phyloP scores from a whole-genome alignment of 352 stramenopile species.

The Thraustotheca clavata region DNA sequence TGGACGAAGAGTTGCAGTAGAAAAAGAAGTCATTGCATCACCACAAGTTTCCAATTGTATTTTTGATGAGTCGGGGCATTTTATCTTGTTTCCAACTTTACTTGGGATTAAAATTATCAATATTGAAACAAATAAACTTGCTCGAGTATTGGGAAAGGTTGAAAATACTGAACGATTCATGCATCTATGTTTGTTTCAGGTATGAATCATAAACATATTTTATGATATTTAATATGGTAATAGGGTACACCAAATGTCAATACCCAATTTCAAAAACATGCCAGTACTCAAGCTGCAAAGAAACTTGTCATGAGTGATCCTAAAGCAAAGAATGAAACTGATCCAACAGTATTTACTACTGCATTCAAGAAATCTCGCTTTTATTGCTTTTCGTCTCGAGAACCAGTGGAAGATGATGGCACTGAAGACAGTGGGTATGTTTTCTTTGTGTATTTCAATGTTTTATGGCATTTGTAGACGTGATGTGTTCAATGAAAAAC shows the following conservation, averaged over 20 bases:
- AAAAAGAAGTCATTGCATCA: constrained; percentile 62
- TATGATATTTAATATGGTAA: constrained; percentile 80
- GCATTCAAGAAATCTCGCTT: constrained; percentile 92
- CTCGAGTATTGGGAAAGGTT: constrained; percentile 88
- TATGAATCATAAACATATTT: constrained; percentile 61
- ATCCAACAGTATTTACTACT: constrained; percentile 84
- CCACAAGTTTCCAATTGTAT: constrained; percentile 68
- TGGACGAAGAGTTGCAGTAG: constrained; percentile 71
- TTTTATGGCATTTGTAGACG: constrained; percentile 34
- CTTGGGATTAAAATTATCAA: constrained; percentile 97
- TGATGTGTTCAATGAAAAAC: constrained; percentile 98
- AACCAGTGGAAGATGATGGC: constrained; percentile 82
- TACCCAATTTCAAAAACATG: constrained; percentile 89
- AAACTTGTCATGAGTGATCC: constrained; percentile 57
- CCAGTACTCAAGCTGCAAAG: background rate
- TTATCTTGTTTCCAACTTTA: constrained; percentile 93
- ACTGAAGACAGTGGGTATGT: constrained; percentile 24
- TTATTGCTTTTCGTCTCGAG: constrained; percentile 94
- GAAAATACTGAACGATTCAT: constrained; percentile 96
- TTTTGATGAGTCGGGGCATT: constrained; percentile 95
- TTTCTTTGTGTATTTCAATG: background rate
- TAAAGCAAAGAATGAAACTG: constrained; percentile 29
- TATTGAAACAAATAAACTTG: constrained; percentile 89
- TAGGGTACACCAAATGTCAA: constrained; percentile 91
- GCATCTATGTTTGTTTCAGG: constrained; percentile 87